Evolutionary conservation across 1,139 yeast species (phyloP), one percentile per base, ranked within the genome.

Genomic region (Pichia sp.): DNA sequence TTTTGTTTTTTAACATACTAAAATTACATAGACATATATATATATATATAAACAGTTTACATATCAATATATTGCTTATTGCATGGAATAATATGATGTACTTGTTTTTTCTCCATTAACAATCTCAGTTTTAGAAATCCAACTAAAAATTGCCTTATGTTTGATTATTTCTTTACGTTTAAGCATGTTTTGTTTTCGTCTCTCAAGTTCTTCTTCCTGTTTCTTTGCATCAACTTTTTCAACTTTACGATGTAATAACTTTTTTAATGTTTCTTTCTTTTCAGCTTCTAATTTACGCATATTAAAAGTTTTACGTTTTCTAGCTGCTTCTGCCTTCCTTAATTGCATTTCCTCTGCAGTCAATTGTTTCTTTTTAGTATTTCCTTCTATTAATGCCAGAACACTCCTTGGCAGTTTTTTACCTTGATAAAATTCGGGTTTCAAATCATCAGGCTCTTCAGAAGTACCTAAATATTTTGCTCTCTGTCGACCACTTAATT

Each of bases 241-340:
- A 39, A 96, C 96, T 54, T 96, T 74, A 65, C 92, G 81, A 66
- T 87, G 85, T 55, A 92, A 72, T 52, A 92, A 70, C 63, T 86
- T 87, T 65, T 89, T 90, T 55, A 92, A 73, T 0, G 97, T 90
- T 56, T 89, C 97, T 59, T 83, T 79, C 65, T 92, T 92, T 65
- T 92, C 98, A 65, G 88, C 97, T 61, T 89, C 97, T 39, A 87
- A 70, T 54, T 85, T 80, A 67, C 85, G 83, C 59, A 83, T 90
- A 56, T 85, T 83, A 60, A 89, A 76, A 61, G 92, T 92, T 64
- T 86, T 86, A 56, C 98, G 76, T 64, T 90, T 79, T 58, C 98
- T 77, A 0, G 97, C 92, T 60, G 80, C 83, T 62, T 92, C 98
- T 1, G 95, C 90, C 54, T 89, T 81, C 40, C 89, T 75, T 51